These are phyloP conservation scores for Mycena capillaripes DNA, from an alignment of 768 basidiomycete genomes.

Conservation along the genomic window DNA sequence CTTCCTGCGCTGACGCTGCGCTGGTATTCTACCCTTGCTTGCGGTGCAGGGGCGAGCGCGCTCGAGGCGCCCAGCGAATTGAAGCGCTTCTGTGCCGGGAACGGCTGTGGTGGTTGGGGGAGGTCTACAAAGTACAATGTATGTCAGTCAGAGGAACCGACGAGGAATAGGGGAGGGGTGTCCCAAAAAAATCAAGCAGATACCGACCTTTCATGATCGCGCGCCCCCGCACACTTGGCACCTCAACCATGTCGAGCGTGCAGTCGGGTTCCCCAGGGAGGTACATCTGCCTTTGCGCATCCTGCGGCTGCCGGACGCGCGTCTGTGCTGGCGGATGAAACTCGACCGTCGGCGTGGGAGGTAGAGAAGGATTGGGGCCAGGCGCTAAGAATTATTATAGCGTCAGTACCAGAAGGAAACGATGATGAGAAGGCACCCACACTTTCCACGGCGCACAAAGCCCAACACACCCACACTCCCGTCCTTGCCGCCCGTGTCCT, in stretches of 20 bases:
- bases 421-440: constrained; percentile 47
- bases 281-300: constrained; percentile 15
- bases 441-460: constrained; percentile 53
- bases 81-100: constrained; percentile 63
- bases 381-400: constrained; percentile 6
- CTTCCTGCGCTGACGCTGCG: constrained; percentile 41
- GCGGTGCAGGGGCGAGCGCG: constrained; percentile 16
- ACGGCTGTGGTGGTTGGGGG: constrained; percentile 26
- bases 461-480: constrained; percentile 50
- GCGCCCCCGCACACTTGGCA: constrained; percentile 31
- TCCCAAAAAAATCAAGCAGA: not conserved
- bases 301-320: not conserved
- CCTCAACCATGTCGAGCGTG: constrained; percentile 37
- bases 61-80: constrained; percentile 67
- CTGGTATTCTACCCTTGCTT: constrained; percentile 29
- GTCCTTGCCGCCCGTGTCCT: constrained; percentile 70
- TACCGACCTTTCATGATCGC: constrained; percentile 10
- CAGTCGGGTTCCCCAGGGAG: constrained; percentile 35
- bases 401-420: not conserved
- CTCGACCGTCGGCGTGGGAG: constrained; percentile 21
- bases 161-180: not conserved
- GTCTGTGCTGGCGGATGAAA: not conserved
- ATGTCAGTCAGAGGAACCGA: not conserved
- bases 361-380: constrained; percentile 17
- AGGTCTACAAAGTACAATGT: constrained; percentile 17